Base-by-base conservation (phyloP, 2,329 filamentous ascomycete species). In the Purpureocillium takamizusanense region DNA sequence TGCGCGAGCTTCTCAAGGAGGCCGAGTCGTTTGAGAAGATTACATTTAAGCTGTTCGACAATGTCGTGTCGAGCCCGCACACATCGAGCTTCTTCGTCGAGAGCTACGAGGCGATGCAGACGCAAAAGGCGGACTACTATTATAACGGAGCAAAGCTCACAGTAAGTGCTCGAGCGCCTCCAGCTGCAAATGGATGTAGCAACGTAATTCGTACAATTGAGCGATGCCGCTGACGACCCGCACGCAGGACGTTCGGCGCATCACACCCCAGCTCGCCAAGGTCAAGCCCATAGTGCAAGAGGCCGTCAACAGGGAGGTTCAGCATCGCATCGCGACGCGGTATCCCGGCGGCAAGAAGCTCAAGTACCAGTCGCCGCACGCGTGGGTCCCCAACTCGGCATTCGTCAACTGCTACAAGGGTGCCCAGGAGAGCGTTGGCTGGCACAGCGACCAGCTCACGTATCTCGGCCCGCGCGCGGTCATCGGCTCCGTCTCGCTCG, bases 391-490 rank as follows among this genome's bases (percentile, higher is more conserved):
- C 9, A 97, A 97, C 54, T 86, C 87, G 0, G 87, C 89, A 0
- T 90, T 95, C 53, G 89, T 94, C 13, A 98, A 98, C 58, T 94
- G 87, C 65, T 98, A 98, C 58, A 70, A 81, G 50, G 89, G 89
- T 0, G 81, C 78, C 0, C 70, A 78, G 10, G 78, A 97, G 62
- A 86, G 72, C 43, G 89, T 97, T 1, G 92, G 92, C 25, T 97
- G 86, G 62, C 92, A 98, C 60, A 81, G 84, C 28, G 92, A 98
- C 55, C 86, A 95, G 51, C 70, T 95, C 13, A 95, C 90, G 0
- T 97, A 97, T 53, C 74, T 97, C 1, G 92, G 92, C 0, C 92
- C 92, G 0, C 79, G 84, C 7, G 78, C 90, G 7, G 72, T 94
- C 16, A 97, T 97, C 42, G 92, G 89, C 1, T 94, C 86, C 35